Evolutionary conservation across 257 asterid genomes (phyloP).

Genomic region (Cinchona pubescens): DNA sequence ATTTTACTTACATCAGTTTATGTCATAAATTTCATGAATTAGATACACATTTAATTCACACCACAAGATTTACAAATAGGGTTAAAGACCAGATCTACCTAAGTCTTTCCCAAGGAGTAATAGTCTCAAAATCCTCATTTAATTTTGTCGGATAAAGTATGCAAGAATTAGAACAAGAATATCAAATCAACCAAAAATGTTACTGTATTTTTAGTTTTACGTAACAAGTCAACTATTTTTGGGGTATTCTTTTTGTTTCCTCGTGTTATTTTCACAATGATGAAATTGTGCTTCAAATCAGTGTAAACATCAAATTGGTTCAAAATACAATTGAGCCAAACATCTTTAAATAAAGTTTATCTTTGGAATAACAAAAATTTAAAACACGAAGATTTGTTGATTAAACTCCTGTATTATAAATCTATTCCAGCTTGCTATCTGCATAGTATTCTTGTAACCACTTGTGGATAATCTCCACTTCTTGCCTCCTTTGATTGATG

Average conservation of each 20-base stretch:
- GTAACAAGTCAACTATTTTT: background rate
- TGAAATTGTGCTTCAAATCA: background rate
- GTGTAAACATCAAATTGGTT: background rate
- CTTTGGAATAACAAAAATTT: background rate
- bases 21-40: no score
- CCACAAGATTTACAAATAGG: no score
- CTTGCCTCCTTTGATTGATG: conserved; percentile 51
- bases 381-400: background rate
- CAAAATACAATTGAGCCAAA: background rate
- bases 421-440: conserved; percentile 35
- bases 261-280: background rate
- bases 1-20: no score
- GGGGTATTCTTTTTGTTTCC: background rate
- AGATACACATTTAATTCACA: no score
- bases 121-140: background rate
- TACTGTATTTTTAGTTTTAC: background rate
- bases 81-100: no score
- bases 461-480: conserved; percentile 47
- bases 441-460: conserved; percentile 56
- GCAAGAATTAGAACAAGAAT: background rate
- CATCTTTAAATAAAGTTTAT: background rate
- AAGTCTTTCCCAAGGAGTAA: no score
- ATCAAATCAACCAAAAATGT: background rate
- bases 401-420: background rate
- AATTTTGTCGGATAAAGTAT: no score